These are phyloP conservation scores for Phytophthora sojae DNA, from an alignment of 352 stramenopile species.

Conservation along the genomic window DNA sequence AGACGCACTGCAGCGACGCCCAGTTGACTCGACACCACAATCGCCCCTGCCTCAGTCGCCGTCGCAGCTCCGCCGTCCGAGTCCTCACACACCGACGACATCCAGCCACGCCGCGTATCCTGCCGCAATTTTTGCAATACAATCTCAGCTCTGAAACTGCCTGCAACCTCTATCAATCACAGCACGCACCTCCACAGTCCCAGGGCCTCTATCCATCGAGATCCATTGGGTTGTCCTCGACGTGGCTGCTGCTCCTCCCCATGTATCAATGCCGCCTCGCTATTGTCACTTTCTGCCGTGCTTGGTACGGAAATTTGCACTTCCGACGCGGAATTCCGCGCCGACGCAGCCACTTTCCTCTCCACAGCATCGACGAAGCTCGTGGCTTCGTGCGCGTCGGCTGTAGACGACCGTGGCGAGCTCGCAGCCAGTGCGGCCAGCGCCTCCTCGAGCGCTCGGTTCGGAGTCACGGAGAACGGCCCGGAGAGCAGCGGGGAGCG, in stretches of 20 bases:
- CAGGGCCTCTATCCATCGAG: constrained; percentile 18
- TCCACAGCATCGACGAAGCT: constrained; percentile 17
- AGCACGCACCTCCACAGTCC: constrained; percentile 18
- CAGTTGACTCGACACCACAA: constrained; percentile 68
- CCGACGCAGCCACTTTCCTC: constrained; percentile 15
- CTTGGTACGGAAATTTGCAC: constrained; percentile 17
- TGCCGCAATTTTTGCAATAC: constrained; percentile 10
- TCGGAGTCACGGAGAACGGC: constrained; percentile 53
- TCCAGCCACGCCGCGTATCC: constrained; percentile 6
- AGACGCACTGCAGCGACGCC: constrained; percentile 60
- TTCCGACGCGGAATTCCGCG: constrained; percentile 13
- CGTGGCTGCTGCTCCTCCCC: constrained; percentile 4
- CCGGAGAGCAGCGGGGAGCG: constrained; percentile 58
- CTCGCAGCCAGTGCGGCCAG: constrained; percentile 30
- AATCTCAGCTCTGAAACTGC: background rate
- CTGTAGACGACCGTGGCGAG: constrained; percentile 7
- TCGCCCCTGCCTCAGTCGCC: constrained; percentile 41
- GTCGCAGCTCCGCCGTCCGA: constrained; percentile 11
- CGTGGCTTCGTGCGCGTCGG: background rate
- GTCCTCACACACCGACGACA: constrained; percentile 11
- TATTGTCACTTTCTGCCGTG: constrained; percentile 4
- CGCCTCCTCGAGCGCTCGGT: constrained; percentile 57
- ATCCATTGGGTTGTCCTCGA: background rate
- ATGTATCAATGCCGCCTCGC: constrained; percentile 10
- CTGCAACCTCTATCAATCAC: background rate